Conservation (phyloP, 208 protist genomes). For the Wallacemonas sp. region DNA sequence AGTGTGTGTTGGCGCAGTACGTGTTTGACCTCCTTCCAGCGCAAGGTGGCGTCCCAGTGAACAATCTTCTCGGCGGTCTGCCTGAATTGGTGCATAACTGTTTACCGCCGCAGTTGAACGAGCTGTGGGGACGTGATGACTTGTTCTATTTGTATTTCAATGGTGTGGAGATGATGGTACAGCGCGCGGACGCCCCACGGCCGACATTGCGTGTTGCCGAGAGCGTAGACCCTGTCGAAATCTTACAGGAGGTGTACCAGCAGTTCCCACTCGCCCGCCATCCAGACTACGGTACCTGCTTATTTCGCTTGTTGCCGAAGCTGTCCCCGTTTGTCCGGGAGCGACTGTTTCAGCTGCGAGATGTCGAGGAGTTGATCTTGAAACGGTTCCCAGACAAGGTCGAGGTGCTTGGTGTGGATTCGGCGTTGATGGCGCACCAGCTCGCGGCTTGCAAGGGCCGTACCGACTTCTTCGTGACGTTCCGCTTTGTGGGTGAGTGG, state of each 20-base stretch:
- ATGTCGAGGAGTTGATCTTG: conserved; percentile 66
- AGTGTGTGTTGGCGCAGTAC: conserved; percentile 65
- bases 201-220: conserved; percentile 26
- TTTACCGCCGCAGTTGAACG: conserved; percentile 15
- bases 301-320: conserved; percentile 44
- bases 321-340: conserved; percentile 37
- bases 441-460: conserved; percentile 18
- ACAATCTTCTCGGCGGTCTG: conserved; percentile 17
- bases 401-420: conserved; percentile 37
- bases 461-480: conserved; percentile 55
- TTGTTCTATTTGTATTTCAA: conserved; percentile 30
- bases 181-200: conserved; percentile 66
- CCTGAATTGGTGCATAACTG: conserved; percentile 21
- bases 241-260: conserved; percentile 67
- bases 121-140: conserved; percentile 19
- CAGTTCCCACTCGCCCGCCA: conserved; percentile 52
- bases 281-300: conserved; percentile 56
- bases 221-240: conserved; percentile 49
- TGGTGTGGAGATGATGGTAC: conserved; percentile 41
- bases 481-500: conserved; percentile 83
- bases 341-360: conserved; percentile 45
- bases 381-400: conserved; percentile 71
- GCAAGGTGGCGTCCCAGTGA: conserved; percentile 20
- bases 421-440: neutral
- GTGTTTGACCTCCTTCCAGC: conserved; percentile 75